A percentile compares a stretch with the other conserved stretches of the same genome.
phyloP scores from a whole-genome alignment of 2,329 filamentous ascomycete genomes.

The Lecanoromycetidae sp. region DNA sequence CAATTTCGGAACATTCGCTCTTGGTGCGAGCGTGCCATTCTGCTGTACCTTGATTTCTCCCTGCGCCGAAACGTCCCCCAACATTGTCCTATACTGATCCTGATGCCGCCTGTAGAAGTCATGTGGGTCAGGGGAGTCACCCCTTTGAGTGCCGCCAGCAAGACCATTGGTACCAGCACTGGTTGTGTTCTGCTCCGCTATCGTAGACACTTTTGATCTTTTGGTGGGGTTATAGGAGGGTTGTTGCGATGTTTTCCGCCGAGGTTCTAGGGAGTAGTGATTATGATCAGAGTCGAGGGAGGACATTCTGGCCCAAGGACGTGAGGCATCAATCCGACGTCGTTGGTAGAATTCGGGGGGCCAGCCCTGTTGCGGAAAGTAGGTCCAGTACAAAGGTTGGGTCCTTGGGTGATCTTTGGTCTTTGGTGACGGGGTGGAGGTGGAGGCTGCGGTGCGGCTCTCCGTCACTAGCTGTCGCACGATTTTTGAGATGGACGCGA shows the following conservation, averaged over 20 bases:
- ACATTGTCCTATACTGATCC: slow-evolving; percentile 24
- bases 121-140: slow-evolving; percentile 34
- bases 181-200: slow-evolving; percentile 15
- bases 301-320: slow-evolving; percentile 32
- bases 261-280: slow-evolving; percentile 25
- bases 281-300: slow-evolving; percentile 31
- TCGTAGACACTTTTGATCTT: slow-evolving; percentile 6
- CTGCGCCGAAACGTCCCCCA: slow-evolving; percentile 22
- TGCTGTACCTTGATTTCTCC: slow-evolving; percentile 13
- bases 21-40: slow-evolving; percentile 11
- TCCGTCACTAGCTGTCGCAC: slow-evolving; percentile 5
- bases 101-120: slow-evolving; percentile 40
- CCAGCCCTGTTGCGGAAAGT: not conserved
- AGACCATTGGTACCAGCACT: slow-evolving; percentile 14
- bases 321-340: slow-evolving; percentile 9
- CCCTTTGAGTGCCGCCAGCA: too few species aligned
- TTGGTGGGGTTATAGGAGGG: slow-evolving; percentile 24
- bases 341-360: not conserved
- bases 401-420: too few species aligned
- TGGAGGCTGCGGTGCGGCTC: slow-evolving; percentile 3
- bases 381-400: not conserved
- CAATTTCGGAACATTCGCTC: too few species aligned
- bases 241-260: slow-evolving; percentile 18
- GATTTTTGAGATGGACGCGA: not conserved
- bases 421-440: not conserved